phyloP scores from a whole-genome alignment of 225 moss, liverwort and hornwort genomes.

The Marchantia paleacea region DNA sequence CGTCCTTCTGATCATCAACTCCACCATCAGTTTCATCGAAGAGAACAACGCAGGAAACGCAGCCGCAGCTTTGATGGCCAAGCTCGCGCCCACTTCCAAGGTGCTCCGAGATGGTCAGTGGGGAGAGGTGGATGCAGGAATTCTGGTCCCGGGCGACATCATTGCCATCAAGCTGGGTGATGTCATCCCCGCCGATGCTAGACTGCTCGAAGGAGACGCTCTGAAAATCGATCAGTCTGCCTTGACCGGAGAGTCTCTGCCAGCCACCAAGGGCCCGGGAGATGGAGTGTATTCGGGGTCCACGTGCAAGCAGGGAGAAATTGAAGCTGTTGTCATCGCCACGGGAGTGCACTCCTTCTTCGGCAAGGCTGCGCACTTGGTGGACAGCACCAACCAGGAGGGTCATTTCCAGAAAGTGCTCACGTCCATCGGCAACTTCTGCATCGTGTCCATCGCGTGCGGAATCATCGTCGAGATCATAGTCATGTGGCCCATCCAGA shows the following conservation, averaged over 20 bases:
- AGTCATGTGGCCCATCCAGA: constrained; percentile 24
- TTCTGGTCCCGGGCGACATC: constrained; percentile 15
- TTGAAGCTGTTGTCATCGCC: constrained; percentile 29
- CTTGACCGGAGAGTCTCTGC: constrained; percentile 15
- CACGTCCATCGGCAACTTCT: constrained; percentile 22
- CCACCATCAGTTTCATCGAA: constrained; percentile 15
- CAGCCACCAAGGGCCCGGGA: constrained; percentile 16
- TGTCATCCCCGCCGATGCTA: constrained; percentile 23
- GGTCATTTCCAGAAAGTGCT: constrained; percentile 31
- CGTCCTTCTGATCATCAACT: constrained; percentile 17
- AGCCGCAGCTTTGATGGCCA: constrained; percentile 21
- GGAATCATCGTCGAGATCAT: constrained; percentile 14
- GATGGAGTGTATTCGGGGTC: constrained; percentile 29
- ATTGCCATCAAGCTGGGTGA: constrained; percentile 18
- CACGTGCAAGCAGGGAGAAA: constrained; percentile 30
- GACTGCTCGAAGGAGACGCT: constrained; percentile 11
- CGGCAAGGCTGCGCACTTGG: constrained; percentile 29
- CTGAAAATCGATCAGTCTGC: constrained; percentile 17
- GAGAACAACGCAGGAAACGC: constrained; percentile 24
- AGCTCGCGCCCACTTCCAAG: constrained; percentile 17
- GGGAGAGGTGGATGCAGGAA: constrained; percentile 4
- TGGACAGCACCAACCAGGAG: constrained; percentile 20
- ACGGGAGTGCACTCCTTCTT: constrained; percentile 30
- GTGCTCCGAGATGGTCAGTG: constrained; percentile 13
- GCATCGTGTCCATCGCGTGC: constrained; percentile 17